phyloP scores from a whole-genome alignment of 2,329 filamentous ascomycete genomes.

The Arthroderma sp. region DNA sequence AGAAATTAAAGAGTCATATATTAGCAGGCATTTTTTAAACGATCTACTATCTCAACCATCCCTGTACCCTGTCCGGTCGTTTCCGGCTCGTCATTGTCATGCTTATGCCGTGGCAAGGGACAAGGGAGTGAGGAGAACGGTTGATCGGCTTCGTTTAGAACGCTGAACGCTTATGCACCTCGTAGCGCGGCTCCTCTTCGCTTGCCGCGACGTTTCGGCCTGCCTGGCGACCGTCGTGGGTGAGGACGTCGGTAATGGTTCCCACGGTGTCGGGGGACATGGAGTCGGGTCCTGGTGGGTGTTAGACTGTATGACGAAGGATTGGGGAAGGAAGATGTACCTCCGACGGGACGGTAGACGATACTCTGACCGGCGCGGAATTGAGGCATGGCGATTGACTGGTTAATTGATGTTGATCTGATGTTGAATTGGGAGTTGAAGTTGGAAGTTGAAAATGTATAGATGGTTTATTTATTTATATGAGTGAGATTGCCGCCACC shows the following conservation, averaged over 20 bases:
- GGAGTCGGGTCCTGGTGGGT: not conserved
- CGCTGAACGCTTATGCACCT: not conserved
- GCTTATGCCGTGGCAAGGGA: not conserved
- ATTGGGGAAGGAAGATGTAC: not conserved
- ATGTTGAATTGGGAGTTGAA: not conserved
- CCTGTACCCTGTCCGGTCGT: not conserved
- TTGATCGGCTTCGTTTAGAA: not conserved
- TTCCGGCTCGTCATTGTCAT: not conserved
- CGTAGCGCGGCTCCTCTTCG: not conserved
- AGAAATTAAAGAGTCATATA: not conserved
- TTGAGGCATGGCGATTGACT: not conserved
- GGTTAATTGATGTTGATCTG: not conserved
- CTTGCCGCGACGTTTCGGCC: not conserved
- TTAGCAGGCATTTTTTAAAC: not conserved
- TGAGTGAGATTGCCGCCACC: not conserved
- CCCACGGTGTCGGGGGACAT: not conserved
- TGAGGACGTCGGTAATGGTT: not conserved
- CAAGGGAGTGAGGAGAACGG: not conserved
- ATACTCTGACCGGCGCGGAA: not conserved
- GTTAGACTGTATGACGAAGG: not conserved
- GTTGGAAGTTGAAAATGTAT: not conserved
- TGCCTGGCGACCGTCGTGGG: not conserved
- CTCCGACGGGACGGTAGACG: slow-evolving; percentile 2
- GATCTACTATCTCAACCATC: not conserved
- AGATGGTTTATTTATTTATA: not conserved